Percentiles rank a stretch among this genome's conserved stretches.
Conservation (phyloP, 2,329 filamentous ascomycete genomes). For the Cladobotryum mycophilum region DNA sequence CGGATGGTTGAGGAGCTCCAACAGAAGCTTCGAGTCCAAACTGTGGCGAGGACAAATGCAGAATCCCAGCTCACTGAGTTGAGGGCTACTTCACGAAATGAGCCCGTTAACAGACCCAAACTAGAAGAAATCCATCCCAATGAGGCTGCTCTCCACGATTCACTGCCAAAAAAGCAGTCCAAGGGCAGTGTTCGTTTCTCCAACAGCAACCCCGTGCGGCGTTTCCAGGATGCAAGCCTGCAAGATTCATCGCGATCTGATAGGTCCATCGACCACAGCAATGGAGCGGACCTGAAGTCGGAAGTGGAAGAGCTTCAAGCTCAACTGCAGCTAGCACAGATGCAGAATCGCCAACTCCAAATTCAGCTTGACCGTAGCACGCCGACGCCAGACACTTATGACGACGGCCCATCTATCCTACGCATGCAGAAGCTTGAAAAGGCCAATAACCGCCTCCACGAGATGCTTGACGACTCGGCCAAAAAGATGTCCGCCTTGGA, state of each 20-base stretch:
- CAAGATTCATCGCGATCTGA: slow-evolving; percentile 80
- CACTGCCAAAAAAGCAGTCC: slow-evolving; percentile 61
- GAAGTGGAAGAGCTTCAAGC: slow-evolving; percentile 92
- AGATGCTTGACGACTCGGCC: slow-evolving; percentile 88
- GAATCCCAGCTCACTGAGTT: slow-evolving; percentile 77
- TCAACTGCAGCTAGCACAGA: slow-evolving; percentile 85
- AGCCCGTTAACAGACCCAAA: slow-evolving; percentile 64
- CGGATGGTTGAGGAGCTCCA: slow-evolving; percentile 85
- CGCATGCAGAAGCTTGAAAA: slow-evolving; percentile 88
- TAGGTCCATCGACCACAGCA: slow-evolving; percentile 73
- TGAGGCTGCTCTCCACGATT: slow-evolving; percentile 66
- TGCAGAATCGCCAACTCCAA: slow-evolving; percentile 91
- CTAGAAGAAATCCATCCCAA: slow-evolving; percentile 86
- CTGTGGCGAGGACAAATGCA: slow-evolving; percentile 72
- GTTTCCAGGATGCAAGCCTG: slow-evolving; percentile 54
- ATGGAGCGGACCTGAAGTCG: slow-evolving; percentile 81
- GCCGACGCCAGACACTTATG: slow-evolving; percentile 56
- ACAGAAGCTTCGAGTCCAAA: slow-evolving; percentile 76
- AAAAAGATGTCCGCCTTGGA: slow-evolving; percentile 90
- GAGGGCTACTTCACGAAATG: slow-evolving; percentile 60
- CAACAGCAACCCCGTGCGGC: slow-evolving; percentile 68
- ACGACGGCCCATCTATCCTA: slow-evolving; percentile 71
- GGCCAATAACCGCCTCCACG: slow-evolving; percentile 84
- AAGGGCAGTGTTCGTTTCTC: slow-evolving; percentile 55
- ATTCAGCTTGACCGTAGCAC: slow-evolving; percentile 71